Percentiles rank a stretch among this genome's conserved stretches.
Evolutionary conservation across 2,329 filamentous ascomycete species (phyloP).

Genomic region (Sarocladium brachiariae): DNA sequence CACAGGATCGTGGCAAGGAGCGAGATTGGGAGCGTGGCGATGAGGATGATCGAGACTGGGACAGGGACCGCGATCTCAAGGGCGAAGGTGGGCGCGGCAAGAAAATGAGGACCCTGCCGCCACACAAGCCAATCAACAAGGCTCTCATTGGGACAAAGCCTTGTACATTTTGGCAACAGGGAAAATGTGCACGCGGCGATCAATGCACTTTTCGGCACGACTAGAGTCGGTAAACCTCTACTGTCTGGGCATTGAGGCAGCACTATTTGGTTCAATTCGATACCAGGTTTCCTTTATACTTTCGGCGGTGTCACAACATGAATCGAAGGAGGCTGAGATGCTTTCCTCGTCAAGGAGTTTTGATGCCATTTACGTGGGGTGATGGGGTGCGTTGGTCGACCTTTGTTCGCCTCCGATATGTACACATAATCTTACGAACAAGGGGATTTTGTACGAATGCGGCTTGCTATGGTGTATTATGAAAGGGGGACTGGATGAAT

Average conservation of each 20-base stretch:
- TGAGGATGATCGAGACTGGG: slow-evolving; percentile 14
- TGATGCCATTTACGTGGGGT: neutral
- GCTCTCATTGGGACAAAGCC: slow-evolving; percentile 58
- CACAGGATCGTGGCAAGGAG: slow-evolving; percentile 18
- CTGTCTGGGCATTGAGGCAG: too few species aligned
- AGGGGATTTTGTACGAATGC: neutral
- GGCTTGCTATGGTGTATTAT: neutral
- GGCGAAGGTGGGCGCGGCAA: slow-evolving; percentile 29
- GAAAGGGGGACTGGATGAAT: neutral
- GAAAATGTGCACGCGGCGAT: slow-evolving; percentile 65
- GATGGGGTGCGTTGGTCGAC: neutral
- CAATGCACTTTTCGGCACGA: slow-evolving; percentile 71
- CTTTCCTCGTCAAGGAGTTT: neutral
- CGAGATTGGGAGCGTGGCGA: slow-evolving; percentile 21
- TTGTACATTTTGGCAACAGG: slow-evolving; percentile 64
- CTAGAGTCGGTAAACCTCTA: slow-evolving; percentile 13
- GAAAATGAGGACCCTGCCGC: slow-evolving; percentile 33
- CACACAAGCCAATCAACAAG: slow-evolving; percentile 43
- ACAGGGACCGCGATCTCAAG: slow-evolving; percentile 27
- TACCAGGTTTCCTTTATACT: neutral
- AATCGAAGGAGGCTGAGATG: neutral
- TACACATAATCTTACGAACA: neutral
- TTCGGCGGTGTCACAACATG: neutral
- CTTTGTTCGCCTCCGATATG: neutral
- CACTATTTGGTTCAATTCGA: too few species aligned